A percentile compares a stretch with the other conserved stretches of the same genome.
Conservation (phyloP, 495 filamentous ascomycete genomes). For the Xylaria telfairii region DNA sequence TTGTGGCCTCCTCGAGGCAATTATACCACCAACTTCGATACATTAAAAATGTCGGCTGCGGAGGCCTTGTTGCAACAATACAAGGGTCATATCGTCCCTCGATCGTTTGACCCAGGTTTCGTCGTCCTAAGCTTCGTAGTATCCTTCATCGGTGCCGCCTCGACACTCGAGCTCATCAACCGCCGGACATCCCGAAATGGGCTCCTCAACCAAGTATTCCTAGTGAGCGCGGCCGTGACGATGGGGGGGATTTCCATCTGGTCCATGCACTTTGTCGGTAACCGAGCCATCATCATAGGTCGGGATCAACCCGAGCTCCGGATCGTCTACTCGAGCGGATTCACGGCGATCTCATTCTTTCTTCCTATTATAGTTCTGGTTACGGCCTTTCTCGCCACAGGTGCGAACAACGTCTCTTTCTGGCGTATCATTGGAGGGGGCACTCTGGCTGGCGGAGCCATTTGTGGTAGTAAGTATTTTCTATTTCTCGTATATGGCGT, state of each 20-base stretch:
- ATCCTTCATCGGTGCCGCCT: slow-evolving; percentile 76
- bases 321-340: slow-evolving; percentile 73
- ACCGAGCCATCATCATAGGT: slow-evolving; percentile 75
- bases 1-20: background rate
- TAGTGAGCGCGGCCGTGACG: slow-evolving; percentile 70
- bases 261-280: slow-evolving; percentile 81
- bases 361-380: slow-evolving; percentile 77
- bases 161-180: slow-evolving; percentile 83
- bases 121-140: slow-evolving; percentile 79
- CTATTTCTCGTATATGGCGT: background rate
- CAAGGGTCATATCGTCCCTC: slow-evolving; percentile 52
- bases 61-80: slow-evolving; percentile 31
- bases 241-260: slow-evolving; percentile 86
- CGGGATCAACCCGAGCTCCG: slow-evolving; percentile 66
- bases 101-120: slow-evolving; percentile 65
- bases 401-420: slow-evolving; percentile 62
- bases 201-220: slow-evolving; percentile 74
- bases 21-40: background rate
- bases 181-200: slow-evolving; percentile 71
- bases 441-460: slow-evolving; percentile 69
- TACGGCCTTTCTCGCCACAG: slow-evolving; percentile 71
- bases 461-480: slow-evolving; percentile 64
- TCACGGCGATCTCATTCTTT: slow-evolving; percentile 80
- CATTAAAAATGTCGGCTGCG: slow-evolving; percentile 29
- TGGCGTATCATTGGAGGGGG: slow-evolving; percentile 68